phyloP scores from a whole-genome alignment of 2,329 filamentous ascomycete genomes.

The Tricladium varicosporioides region DNA sequence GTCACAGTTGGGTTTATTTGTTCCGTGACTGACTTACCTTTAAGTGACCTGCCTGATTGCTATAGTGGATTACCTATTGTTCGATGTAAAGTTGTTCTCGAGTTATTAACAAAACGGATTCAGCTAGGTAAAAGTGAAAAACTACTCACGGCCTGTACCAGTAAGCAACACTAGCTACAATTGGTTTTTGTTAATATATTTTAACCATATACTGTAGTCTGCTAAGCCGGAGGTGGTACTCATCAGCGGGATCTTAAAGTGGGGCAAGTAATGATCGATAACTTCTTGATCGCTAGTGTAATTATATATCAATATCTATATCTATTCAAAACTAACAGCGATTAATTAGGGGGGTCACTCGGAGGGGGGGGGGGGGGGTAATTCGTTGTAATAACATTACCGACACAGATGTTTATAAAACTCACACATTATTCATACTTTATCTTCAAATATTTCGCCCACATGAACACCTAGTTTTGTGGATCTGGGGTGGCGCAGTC shows the following conservation, averaged over 20 bases:
- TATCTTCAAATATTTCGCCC: background rate
- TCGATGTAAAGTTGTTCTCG: background rate
- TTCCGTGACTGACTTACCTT: background rate
- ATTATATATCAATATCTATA: background rate
- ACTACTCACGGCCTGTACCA: background rate
- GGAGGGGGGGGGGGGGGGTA: too few species aligned
- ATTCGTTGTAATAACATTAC: background rate
- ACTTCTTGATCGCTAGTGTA: background rate
- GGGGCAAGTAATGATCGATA: background rate
- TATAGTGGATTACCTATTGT: background rate
- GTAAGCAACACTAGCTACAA: background rate
- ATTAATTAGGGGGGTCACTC: background rate
- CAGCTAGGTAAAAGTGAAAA: background rate
- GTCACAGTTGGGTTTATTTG: background rate
- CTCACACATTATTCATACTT: slow-evolving; percentile 2
- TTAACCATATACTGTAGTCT: background rate
- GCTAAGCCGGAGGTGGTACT: background rate
- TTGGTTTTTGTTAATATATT: background rate
- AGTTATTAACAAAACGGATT: background rate
- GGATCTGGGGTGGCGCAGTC: background rate
- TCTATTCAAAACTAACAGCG: background rate
- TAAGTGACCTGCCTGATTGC: background rate
- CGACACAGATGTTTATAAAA: background rate
- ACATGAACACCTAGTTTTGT: background rate
- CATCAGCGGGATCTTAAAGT: background rate